Evolutionary conservation across 2,329 filamentous ascomycete genomes (phyloP), one percentile per base, ranked within the genome.

Genomic region (Sporothrix sp.): DNA sequence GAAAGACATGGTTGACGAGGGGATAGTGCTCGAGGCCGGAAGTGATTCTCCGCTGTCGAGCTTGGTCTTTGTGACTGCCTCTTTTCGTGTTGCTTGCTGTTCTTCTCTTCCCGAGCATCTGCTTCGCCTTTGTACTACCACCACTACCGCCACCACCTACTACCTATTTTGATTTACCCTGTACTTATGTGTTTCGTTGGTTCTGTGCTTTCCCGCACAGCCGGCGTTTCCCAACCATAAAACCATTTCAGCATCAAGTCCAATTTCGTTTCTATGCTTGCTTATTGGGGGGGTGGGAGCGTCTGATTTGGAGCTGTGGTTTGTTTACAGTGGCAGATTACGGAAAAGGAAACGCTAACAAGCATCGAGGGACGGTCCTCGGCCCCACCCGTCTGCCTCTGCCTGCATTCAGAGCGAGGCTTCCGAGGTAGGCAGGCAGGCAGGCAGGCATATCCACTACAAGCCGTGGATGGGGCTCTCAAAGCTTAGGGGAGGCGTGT

Each of bases 71-170:
- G n/a, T n/a, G n/a, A 7, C 16, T 23, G 25, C 21, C 21, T 33
- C 14, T 21, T n/a, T 36, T 37, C 20, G 35, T 25, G 30, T 25
- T 45, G 43, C 25, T 45, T 35, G 30, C 43, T 33, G 43, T 16
- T 47, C 44, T 20, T 33, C 44, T 30, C 36, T 36, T 46, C 23
- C 37, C 23, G 32, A 28, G 21, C 25, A 30, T 47, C 43, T 45
- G 43, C 44, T 37, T 47, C 44, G 23, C 44, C 16, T 47, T 47
- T 47, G 44, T 47, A 37, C 44, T 47, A 47, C 44, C 37, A 46
- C 43, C 28, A 45, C 30, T 45, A 35, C 43, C 25, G 35, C 18
- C 25, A 36, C 14, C 27, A 18, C 13, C 21, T 20, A 36, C 44
- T 30, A 30, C 39, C 18, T 10, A 13, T 46, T 9, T 21, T 45